Percentiles rank a stretch among this genome's conserved stretches.
These are phyloP conservation scores for Diaporthe amygdali DNA, from an alignment of 2,329 filamentous ascomycete species.

Conservation along the genomic window DNA sequence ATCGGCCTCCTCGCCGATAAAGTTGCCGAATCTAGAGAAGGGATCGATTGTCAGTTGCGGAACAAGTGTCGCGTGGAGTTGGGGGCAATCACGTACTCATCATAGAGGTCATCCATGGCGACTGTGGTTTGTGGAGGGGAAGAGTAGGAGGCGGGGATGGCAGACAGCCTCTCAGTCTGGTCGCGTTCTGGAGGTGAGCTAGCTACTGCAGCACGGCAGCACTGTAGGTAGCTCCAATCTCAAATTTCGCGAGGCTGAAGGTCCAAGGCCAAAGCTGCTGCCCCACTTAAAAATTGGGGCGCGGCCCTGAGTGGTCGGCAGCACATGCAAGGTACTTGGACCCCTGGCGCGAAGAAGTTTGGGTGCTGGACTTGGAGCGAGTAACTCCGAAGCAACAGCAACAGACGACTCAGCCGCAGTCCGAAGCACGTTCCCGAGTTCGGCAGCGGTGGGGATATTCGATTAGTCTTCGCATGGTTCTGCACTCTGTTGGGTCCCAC, in stretches of 20 bases:
- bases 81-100: constrained; percentile 68
- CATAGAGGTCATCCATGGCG: constrained; percentile 89
- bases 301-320: constrained; percentile 4
- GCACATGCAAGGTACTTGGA: neutral
- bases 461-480: constrained; percentile 3
- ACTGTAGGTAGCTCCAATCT: constrained; percentile 12
- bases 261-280: constrained; percentile 7
- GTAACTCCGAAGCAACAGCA: neutral
- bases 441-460: constrained; percentile 17
- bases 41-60: constrained; percentile 26
- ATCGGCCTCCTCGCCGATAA: constrained; percentile 87
- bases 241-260: constrained; percentile 27
- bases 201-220: constrained; percentile 6
- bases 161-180: constrained; percentile 4
- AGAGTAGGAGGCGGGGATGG: neutral
- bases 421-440: constrained; percentile 18
- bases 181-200: constrained; percentile 1
- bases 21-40: constrained; percentile 84
- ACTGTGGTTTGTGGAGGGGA: constrained; percentile 3
- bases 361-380: neutral
- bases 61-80: neutral
- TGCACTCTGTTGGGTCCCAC: constrained; percentile 11
- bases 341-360: neutral
- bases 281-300: neutral
- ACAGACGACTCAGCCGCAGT: neutral